These are phyloP conservation scores for Serendipita sp. DNA, from an alignment of 768 basidiomycete species.

Conservation along the genomic window DNA sequence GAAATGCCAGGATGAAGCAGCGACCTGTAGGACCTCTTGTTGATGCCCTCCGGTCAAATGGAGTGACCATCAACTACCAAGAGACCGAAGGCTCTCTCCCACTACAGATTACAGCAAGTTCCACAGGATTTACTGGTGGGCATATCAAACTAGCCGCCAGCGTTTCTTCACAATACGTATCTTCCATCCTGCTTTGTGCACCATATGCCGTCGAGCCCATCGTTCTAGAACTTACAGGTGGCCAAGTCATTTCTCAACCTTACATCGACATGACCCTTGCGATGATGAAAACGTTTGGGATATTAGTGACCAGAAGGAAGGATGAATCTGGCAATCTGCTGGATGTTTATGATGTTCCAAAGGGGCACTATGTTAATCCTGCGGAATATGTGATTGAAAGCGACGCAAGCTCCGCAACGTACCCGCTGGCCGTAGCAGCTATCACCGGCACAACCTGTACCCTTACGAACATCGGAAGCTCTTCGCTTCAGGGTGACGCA, in stretches of 20 bases:
- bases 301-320: constrained; percentile 48
- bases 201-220: constrained; percentile 79
- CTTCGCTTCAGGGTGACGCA: constrained; percentile 93
- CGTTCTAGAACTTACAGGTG: constrained; percentile 78
- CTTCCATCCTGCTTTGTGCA: constrained; percentile 88
- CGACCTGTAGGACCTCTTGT: constrained; percentile 93
- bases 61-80: constrained; percentile 58
- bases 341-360: constrained; percentile 80
- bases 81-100: constrained; percentile 77
- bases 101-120: constrained; percentile 55
- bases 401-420: constrained; percentile 90
- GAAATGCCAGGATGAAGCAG: constrained; percentile 98
- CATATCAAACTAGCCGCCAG: constrained; percentile 77
- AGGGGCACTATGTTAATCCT: constrained; percentile 57
- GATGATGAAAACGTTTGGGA: constrained; percentile 90
- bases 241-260: constrained; percentile 92
- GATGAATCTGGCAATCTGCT: constrained; percentile 47
- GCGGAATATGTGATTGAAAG: constrained; percentile 75
- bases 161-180: constrained; percentile 96
- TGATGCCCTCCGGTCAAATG: constrained; percentile 69
- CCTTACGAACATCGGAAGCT: constrained; percentile 76
- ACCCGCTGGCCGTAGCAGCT: constrained; percentile 91
- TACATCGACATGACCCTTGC: constrained; percentile 99
- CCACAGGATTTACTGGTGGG: constrained; percentile 62
- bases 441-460: constrained; percentile 96